Evolutionary conservation across 345 rosid genomes (phyloP), one percentile per base, ranked within the genome.

Genomic region (Trapa incisa): DNA sequence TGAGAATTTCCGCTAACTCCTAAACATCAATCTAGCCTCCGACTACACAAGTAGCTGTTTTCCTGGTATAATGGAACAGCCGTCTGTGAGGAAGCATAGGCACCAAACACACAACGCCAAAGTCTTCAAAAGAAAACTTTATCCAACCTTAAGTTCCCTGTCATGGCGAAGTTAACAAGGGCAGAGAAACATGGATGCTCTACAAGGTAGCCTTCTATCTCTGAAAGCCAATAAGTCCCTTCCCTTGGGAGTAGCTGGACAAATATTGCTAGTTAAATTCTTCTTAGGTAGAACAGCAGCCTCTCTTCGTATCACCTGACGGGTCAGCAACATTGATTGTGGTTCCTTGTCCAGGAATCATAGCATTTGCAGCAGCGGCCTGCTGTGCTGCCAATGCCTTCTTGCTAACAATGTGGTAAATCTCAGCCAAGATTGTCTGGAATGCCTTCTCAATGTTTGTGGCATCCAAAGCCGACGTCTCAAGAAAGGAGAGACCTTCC

Each of bases 331-430:
- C 74, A 63, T 71, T 62, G 37, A 75, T 70, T 4, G 74, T 70
- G 64, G 77, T 70, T 37, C 74, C 74, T 52, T 75, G 77, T 50
- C 75, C 75, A 52, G 77, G 77, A 61, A 70, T 42, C 7, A 74
- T 37, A 4, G 73, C 33, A 70, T 29, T 63, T n/a, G 64, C 77
- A 7, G 71, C 70, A 17, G 77, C 2, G 43, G 43, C 77, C 62
- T 70, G 70, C 47, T 75, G 74, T 16, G 77, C 71, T 61, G 77
- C 77, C 74, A 75, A 75, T 17, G 77, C 77, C 67, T 75, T 75
- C 58, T 75, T 75, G 68, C 77, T 75, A 37, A 75, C 67, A 57
- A 70, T 70, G 45, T 70, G 73, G 65, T 75, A 75, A 36, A 75
- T 75, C 67, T 75, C 74, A 1, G 70, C 62, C 74, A 75, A 63